Percentiles rank a stretch among this genome's conserved stretches.
These are phyloP conservation scores for Antarctomyces pellizariae DNA, from an alignment of 495 filamentous ascomycete genomes.

Conservation along the genomic window DNA sequence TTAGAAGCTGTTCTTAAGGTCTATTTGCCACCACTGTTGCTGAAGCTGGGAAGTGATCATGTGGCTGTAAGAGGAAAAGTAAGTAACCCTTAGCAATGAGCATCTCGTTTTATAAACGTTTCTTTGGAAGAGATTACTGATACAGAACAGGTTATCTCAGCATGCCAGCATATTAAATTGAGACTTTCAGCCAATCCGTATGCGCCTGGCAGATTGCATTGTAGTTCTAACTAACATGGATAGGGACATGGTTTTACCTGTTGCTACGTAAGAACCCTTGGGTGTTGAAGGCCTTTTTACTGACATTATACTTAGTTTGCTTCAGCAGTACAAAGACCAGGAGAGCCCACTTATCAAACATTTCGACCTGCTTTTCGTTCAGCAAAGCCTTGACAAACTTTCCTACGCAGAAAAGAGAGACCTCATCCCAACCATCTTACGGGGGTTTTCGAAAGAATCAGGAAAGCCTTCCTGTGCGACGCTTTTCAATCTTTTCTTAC, in stretches of 20 bases:
- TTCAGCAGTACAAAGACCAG: slow-evolving; percentile 77
- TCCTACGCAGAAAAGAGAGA: slow-evolving; percentile 34
- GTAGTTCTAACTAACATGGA: slow-evolving; percentile 5
- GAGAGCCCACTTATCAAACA: slow-evolving; percentile 51
- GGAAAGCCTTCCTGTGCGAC: slow-evolving; percentile 38
- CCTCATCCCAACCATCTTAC: slow-evolving; percentile 46
- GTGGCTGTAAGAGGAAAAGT: slow-evolving; percentile 68
- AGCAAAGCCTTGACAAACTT: slow-evolving; percentile 61
- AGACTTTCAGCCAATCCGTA: slow-evolving; percentile 28
- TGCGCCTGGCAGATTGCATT: too few relatives aligned
- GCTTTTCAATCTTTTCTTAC: slow-evolving; percentile 68
- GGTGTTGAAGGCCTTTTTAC: too few relatives aligned
- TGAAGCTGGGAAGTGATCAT: slow-evolving; percentile 67
- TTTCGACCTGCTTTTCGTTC: slow-evolving; percentile 74
- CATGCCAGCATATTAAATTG: slow-evolving; percentile 65
- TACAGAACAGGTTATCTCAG: slow-evolving; percentile 28
- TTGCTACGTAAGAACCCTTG: too few relatives aligned
- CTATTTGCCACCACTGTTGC: slow-evolving; percentile 58
- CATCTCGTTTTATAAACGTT: neutral
- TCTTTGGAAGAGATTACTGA: neutral
- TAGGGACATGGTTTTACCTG: slow-evolving; percentile 53
- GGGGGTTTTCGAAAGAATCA: slow-evolving; percentile 45
- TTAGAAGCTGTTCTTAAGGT: slow-evolving; percentile 51
- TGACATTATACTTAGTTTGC: too few relatives aligned
- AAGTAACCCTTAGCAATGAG: slow-evolving; percentile 8